Evolutionary conservation across 75 land plant species (phyloP), one percentile per base, ranked within the genome.

Genomic region (Sequoiadendron giganteum): DNA sequence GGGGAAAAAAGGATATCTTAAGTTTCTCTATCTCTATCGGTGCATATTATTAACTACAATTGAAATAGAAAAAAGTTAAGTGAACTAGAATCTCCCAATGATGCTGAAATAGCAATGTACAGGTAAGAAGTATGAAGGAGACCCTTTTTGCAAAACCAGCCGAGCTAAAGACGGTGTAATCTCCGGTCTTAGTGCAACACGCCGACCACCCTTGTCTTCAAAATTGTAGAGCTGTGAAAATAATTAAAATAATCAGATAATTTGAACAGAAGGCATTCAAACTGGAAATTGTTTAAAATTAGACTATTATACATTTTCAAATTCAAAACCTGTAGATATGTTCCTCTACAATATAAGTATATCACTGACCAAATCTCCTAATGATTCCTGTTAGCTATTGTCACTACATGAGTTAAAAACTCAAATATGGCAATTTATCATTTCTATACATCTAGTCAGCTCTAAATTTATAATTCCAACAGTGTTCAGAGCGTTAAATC

Each of bases 121-220:
- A 39, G 18, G 25, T 39, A 42, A 79, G 5, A 80, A 47, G n/a
- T 30, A 38, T 28, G 40, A 85, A 49, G 18, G 19, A 77, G 89
- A 97, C 99, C 99, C 99, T 88, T 98, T 96, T 85, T 98, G 98
- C 83, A 98, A 92, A 32, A 98, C 95, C 55, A 98, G 94, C 32
- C 99, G 93, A 86, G 99, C 99, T 88, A 98, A 87, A 87, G 99
- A 98, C 42, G 99, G 99, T 56, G 99, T 98, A 54, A 98, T 95
- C 89, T 98, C 99, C 75, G 99, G 99, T 88, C 99, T 94, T 88
- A 98, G 90, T 40, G 96, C 96, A 87, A 98, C 97, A 81, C 97
- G 95, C n/a, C 99, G 96, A 48, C 98, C 98, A 77, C 97, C 96
- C 68, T 96, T 95, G 89, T 98, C 99, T 76, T 97, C 99, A 94